Evolutionary conservation across 192 early-diverging fungal species (phyloP).

Genomic region (Gryganskiella cystojenkinii): DNA sequence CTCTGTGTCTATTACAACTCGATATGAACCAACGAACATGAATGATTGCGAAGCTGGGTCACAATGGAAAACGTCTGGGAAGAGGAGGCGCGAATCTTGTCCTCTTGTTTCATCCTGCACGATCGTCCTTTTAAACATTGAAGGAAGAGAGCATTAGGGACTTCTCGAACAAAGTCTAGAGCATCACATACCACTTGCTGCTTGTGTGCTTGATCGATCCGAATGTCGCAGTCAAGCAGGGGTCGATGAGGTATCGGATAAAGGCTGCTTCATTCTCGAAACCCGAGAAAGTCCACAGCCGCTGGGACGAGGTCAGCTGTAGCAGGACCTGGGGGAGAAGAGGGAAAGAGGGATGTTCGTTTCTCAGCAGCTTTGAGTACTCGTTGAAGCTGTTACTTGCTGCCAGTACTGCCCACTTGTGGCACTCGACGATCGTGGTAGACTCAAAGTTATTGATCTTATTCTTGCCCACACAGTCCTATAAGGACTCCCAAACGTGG

Average conservation of each 20-base stretch:
- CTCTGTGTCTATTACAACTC: no score
- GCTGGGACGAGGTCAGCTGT: constrained; percentile 32
- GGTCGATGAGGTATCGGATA: constrained; percentile 29
- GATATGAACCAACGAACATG: no score
- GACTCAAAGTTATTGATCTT: constrained; percentile 33
- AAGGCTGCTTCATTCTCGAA: constrained; percentile 25
- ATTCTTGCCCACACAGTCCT: constrained; percentile 36
- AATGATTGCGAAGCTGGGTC: constrained; percentile 24
- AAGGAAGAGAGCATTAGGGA: constrained; percentile 19
- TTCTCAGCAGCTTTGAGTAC: constrained; percentile 31
- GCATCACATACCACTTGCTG: constrained; percentile 33
- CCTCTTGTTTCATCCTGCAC: constrained; percentile 35
- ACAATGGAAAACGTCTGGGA: constrained; percentile 30
- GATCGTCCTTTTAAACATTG: constrained; percentile 25
- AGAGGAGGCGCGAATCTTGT: constrained; percentile 24
- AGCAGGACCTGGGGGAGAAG: constrained; percentile 33
- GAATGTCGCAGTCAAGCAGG: constrained; percentile 30
- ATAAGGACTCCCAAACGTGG: constrained; percentile 23
- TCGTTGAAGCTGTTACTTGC: constrained; percentile 28
- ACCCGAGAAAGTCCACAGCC: constrained; percentile 29
- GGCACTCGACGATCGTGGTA: constrained; percentile 26
- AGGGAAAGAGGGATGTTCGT: constrained; percentile 27
- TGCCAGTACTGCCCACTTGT: constrained; percentile 39
- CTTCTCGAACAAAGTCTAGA: constrained; percentile 25
- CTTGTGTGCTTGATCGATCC: constrained; percentile 26